These are phyloP conservation scores for Heimioporus punctisporus DNA, from an alignment of 1,284 basidiomycete genomes.

Conservation along the genomic window DNA sequence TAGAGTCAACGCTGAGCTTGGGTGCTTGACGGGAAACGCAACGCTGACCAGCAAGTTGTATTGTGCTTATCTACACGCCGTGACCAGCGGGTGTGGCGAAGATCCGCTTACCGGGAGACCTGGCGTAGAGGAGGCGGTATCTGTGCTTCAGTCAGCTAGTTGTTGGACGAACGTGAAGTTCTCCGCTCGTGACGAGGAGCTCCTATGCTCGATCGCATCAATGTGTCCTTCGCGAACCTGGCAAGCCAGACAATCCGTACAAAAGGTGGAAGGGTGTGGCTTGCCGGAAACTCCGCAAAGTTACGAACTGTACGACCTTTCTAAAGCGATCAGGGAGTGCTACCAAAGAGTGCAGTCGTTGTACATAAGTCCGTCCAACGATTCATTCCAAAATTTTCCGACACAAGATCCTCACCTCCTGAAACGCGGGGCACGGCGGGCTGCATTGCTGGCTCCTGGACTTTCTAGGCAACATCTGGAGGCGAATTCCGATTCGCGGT, in stretches of 20 bases:
- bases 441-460: conserved; percentile 11
- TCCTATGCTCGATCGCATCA: conserved; percentile 37
- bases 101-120: conserved; percentile 48
- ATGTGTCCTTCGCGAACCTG: conserved; percentile 39
- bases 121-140: conserved; percentile 48
- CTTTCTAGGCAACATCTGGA: background rate
- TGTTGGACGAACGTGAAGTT: conserved; percentile 43
- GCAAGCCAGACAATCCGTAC: conserved; percentile 40
- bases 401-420: conserved; percentile 9
- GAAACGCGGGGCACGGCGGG: conserved; percentile 11
- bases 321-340: conserved; percentile 33
- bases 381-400: conserved; percentile 8
- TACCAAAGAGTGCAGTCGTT: conserved; percentile 16
- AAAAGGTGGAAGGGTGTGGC: conserved; percentile 22
- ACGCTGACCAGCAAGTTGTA: conserved; percentile 38
- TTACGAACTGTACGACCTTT: conserved; percentile 27
- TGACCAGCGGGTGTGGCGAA: conserved; percentile 40
- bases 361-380: background rate
- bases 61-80: conserved; percentile 46
- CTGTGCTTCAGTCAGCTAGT: conserved; percentile 37
- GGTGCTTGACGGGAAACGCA: conserved; percentile 35
- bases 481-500: conserved; percentile 7
- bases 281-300: conserved; percentile 34
- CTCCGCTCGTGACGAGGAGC: conserved; percentile 21
- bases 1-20: conserved; percentile 39